Conservation (phyloP, 768 basidiomycete genomes). For the Hygrocybe punicea region DNA sequence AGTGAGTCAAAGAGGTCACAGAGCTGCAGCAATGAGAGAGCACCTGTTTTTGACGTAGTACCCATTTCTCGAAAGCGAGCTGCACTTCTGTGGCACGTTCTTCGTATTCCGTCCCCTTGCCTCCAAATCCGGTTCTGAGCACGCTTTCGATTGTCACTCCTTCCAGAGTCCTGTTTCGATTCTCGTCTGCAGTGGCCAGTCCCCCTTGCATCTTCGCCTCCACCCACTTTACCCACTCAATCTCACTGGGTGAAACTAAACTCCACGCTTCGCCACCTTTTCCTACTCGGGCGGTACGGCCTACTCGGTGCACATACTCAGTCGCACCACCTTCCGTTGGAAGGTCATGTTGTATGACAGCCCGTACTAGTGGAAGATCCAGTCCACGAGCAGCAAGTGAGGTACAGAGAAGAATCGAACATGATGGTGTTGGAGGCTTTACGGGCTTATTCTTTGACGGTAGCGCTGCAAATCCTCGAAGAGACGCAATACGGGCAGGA, state of each 20-base stretch:
- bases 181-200: slow-evolving; percentile 27
- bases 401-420: slow-evolving; percentile 87
- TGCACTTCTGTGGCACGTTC: slow-evolving; percentile 93
- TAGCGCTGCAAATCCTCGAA: slow-evolving; percentile 72
- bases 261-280: slow-evolving; percentile 96
- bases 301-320: slow-evolving; percentile 96
- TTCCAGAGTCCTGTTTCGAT: slow-evolving; percentile 49
- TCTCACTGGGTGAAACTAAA: slow-evolving; percentile 82
- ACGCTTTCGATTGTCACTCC: slow-evolving; percentile 67
- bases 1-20: slow-evolving; percentile 4
- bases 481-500: slow-evolving; percentile 70
- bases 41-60: slow-evolving; percentile 68
- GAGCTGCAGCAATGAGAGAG: slow-evolving; percentile 5
- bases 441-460: slow-evolving; percentile 25
- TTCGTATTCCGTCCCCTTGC: slow-evolving; percentile 76
- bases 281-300: slow-evolving; percentile 94
- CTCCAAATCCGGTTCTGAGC: slow-evolving; percentile 80
- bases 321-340: slow-evolving; percentile 96
- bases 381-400: slow-evolving; percentile 98
- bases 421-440: slow-evolving; percentile 29
- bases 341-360: slow-evolving; percentile 94
- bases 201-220: slow-evolving; percentile 73
- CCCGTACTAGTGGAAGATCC: slow-evolving; percentile 89
- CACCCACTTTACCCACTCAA: slow-evolving; percentile 88
- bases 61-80: slow-evolving; percentile 93